Evolutionary conservation across 2,329 filamentous ascomycete species (phyloP).

Genomic region (Xylaria sp.): DNA sequence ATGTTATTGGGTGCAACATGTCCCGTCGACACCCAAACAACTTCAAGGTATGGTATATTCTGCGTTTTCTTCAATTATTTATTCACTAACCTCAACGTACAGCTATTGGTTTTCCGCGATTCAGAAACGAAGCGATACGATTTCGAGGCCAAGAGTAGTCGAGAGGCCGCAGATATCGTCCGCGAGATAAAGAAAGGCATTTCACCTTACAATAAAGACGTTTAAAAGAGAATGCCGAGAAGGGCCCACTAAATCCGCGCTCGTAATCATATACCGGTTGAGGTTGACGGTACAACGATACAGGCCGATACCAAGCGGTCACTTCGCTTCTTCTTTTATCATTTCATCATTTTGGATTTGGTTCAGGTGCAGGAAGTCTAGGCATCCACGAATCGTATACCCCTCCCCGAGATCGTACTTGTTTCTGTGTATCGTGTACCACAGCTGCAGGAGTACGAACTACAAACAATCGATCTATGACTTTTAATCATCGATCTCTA

Average conservation of each 20-base stretch:
- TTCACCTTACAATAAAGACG: slow-evolving; percentile 58
- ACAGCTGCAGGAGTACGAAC: background rate
- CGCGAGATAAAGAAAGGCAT: slow-evolving; percentile 78
- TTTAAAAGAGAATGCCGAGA: background rate
- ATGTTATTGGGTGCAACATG: slow-evolving; percentile 82
- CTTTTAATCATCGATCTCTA: too few species aligned
- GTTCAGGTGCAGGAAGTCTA: background rate
- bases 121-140: slow-evolving; percentile 83
- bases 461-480: background rate
- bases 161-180: slow-evolving; percentile 80
- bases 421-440: background rate
- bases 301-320: too few species aligned
- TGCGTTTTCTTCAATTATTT: background rate
- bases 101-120: slow-evolving; percentile 75
- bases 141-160: slow-evolving; percentile 75
- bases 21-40: slow-evolving; percentile 79
- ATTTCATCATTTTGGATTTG: background rate
- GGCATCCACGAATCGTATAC: background rate
- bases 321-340: background rate
- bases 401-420: background rate
- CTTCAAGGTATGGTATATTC: slow-evolving; percentile 64
- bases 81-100: slow-evolving; percentile 3
- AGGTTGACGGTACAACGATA: background rate
- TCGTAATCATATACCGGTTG: background rate
- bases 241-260: background rate